phyloP scores from a whole-genome alignment of 2,329 filamentous ascomycete genomes.

The Ambrosiella xylebori region DNA sequence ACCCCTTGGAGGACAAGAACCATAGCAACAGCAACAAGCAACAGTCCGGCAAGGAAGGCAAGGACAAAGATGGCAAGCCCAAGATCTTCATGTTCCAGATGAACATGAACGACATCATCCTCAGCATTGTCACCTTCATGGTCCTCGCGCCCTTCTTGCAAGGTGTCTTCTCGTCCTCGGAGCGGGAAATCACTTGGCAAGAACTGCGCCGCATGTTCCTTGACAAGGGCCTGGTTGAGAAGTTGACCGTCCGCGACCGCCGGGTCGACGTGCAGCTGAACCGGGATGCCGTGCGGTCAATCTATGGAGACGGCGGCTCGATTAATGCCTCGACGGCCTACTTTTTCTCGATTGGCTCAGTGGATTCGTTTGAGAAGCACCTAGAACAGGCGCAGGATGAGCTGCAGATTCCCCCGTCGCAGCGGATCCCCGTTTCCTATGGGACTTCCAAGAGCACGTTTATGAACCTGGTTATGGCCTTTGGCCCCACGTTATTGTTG shows the following conservation, averaged over 20 bases:
- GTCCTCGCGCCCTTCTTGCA: constrained; percentile 25
- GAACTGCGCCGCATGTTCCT: constrained; percentile 87
- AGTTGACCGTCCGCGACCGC: constrained; percentile 59
- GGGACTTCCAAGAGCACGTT: constrained; percentile 51
- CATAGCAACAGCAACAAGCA: neutral
- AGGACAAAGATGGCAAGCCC: constrained; percentile 21
- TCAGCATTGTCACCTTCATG: constrained; percentile 27
- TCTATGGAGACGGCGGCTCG: constrained; percentile 58
- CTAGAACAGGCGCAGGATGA: constrained; percentile 79
- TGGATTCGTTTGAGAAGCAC: constrained; percentile 79
- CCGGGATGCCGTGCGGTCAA: constrained; percentile 50
- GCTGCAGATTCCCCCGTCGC: constrained; percentile 66
- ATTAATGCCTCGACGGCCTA: constrained; percentile 56
- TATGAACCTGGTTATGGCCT: constrained; percentile 52
- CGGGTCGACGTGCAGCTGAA: constrained; percentile 68
- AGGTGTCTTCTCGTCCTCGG: constrained; percentile 24
- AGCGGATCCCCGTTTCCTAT: constrained; percentile 88
- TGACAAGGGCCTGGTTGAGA: constrained; percentile 90
- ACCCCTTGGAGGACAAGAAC: constrained; percentile 16
- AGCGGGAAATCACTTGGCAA: constrained; percentile 85
- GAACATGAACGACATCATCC: constrained; percentile 36
- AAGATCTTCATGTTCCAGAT: constrained; percentile 20
- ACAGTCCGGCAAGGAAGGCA: constrained; percentile 5
- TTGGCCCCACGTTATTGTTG: constrained; percentile 75
- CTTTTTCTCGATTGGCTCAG: constrained; percentile 88